Base-by-base conservation (phyloP, 768 basidiomycete genomes). In the Amanita rubescens region DNA sequence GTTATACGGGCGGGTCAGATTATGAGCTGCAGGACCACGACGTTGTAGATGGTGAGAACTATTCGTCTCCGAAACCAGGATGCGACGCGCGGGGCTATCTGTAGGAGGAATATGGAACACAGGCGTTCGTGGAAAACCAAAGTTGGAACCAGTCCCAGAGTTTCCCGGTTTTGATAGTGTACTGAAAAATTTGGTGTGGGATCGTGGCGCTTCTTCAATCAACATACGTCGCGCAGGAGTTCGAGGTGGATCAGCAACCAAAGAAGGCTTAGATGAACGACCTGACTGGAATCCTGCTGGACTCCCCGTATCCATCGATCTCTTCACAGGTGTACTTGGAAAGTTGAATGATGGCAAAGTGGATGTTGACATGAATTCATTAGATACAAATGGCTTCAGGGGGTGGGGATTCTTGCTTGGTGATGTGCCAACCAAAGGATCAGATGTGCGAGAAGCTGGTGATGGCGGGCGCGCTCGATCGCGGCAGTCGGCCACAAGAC, bases 151-250 rank as follows among this genome's bases (percentile, higher is more conserved):
- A 30, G 27, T 30, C 27, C 60, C 57, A 27, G 53, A 20, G 10
- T 66, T 67, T 32, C 63, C 65, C 12, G 74, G 58, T 22, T 71
- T 72, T 35, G 65, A 62, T 3, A 69, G 69, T 57, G 78, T 81
- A 56, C 73, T 69, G 2, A 76, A 70, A 0, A 81, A 81, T 19
- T 78, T 61, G 52, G 74, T 74, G 3, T 79, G 79, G 41, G 75
- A 71, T 7, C 69, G 67, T 54, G 81, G 66, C 2, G 77, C 80
- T 57, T 80, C 67, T 35, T 73, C 67, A 5, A 86, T 73, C 14
- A 79, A 77, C 46, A 88, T 77, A 54, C 86, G 75, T 44, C 80
- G 77, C 2, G 86, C 85, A 37, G 86, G 86, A 3, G 84, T 82
- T 39, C 76, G 76, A 47, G 62, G 59, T 9, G 69, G 62, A 37